Percentiles rank a stretch among this genome's conserved stretches.
These are phyloP conservation scores for Vitis rupestris DNA, from an alignment of 164 flowering plant genomes.

Conservation along the genomic window DNA sequence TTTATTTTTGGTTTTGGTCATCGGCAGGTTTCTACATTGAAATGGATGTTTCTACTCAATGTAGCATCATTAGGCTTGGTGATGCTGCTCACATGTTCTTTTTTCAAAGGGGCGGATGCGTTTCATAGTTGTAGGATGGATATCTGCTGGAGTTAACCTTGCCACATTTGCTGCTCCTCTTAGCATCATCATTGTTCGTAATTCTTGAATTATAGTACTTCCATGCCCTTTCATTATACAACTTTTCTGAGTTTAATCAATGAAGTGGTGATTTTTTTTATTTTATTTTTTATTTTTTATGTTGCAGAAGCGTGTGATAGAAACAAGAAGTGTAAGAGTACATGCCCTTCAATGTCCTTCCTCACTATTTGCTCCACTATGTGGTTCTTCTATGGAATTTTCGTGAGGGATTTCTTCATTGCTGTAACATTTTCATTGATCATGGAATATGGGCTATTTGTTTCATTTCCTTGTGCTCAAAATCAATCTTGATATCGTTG, in stretches of 20 bases:
- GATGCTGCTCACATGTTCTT: constrained; percentile 6
- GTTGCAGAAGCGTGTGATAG: constrained; percentile 56
- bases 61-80: constrained; percentile 11
- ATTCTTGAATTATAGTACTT: background rate
- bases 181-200: constrained; percentile 31
- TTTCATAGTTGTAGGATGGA: constrained; percentile 24
- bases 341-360: constrained; percentile 65
- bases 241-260: too few species aligned
- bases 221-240: too few species aligned
- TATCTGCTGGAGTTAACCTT: constrained; percentile 22
- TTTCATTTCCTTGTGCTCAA: too few species aligned
- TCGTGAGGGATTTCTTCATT: constrained; percentile 39
- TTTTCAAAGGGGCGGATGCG: constrained; percentile 12
- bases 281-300: background rate
- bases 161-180: constrained; percentile 33
- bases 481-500: background rate
- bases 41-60: constrained; percentile 18
- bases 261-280: background rate
- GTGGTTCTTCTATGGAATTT: constrained; percentile 65
- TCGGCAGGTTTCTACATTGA: constrained; percentile 22
- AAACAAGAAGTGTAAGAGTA: constrained; percentile 59
- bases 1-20: background rate
- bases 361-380: constrained; percentile 52
- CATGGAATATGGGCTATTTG: background rate
- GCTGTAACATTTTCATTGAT: constrained; percentile 26